A percentile compares a stretch with the other conserved stretches of the same genome.
Evolutionary conservation across 192 early-diverging fungal species (phyloP).

Genomic region (Backusella parvicylindrica): DNA sequence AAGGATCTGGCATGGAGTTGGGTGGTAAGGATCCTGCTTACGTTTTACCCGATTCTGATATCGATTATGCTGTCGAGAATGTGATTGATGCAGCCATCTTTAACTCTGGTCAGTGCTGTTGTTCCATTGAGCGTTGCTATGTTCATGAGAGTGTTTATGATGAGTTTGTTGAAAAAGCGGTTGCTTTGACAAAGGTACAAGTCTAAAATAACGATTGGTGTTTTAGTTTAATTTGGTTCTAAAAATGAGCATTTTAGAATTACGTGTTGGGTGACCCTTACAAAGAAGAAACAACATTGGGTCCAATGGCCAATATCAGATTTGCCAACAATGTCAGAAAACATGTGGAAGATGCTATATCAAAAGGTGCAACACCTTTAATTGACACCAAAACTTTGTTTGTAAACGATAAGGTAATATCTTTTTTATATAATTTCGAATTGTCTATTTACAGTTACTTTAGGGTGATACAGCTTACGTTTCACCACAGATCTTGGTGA

Average conservation of each 20-base stretch:
- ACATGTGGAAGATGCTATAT: slow-evolving; percentile 67
- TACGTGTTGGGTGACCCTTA: slow-evolving; percentile 72
- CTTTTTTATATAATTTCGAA: background rate
- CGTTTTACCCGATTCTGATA: slow-evolving; percentile 67
- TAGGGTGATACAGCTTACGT: slow-evolving; percentile 60
- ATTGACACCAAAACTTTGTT: slow-evolving; percentile 54
- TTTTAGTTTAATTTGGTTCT: background rate
- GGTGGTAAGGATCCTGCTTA: slow-evolving; percentile 88
- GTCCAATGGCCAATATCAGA: slow-evolving; percentile 67
- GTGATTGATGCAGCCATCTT: slow-evolving; percentile 80
- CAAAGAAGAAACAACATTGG: slow-evolving; percentile 59
- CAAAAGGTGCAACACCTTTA: slow-evolving; percentile 63
- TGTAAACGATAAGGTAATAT: slow-evolving; percentile 47
- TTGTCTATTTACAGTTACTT: background rate
- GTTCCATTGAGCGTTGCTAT: slow-evolving; percentile 75
- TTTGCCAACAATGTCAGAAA: slow-evolving; percentile 67
- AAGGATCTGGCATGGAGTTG: slow-evolving; percentile 70
- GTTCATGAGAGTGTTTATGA: slow-evolving; percentile 74
- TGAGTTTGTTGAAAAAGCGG: slow-evolving; percentile 60
- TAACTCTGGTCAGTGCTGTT: slow-evolving; percentile 83
- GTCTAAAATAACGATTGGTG: background rate
- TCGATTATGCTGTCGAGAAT: slow-evolving; percentile 69
- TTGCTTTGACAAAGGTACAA: slow-evolving; percentile 52
- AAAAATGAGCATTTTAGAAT: slow-evolving; percentile 21
- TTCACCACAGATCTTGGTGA: slow-evolving; percentile 70